A percentile compares a stretch with the other conserved stretches of the same genome.
phyloP scores from a whole-genome alignment of 2,329 filamentous ascomycete genomes.

The Clonostachys rosea region DNA sequence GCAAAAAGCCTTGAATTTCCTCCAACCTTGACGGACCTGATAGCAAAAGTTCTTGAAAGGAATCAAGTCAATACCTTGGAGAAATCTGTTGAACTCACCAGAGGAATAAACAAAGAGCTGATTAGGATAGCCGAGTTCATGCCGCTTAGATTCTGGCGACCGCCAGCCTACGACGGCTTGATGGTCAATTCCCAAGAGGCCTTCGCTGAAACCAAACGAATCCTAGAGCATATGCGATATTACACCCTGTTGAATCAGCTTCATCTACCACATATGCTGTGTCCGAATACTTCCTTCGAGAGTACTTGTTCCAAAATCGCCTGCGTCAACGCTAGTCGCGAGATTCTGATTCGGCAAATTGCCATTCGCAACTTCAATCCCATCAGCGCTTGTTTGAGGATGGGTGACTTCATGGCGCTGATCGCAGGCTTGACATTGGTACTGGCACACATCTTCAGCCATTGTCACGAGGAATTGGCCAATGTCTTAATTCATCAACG shows the following conservation, averaged over 20 bases:
- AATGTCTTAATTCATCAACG: neutral
- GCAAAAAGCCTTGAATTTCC: neutral
- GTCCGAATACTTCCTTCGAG: neutral
- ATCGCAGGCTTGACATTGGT: constrained; percentile 27
- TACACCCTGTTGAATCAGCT: constrained; percentile 1
- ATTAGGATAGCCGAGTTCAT: neutral
- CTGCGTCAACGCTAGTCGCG: constrained; percentile 28
- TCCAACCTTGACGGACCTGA: neutral
- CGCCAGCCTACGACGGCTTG: neutral
- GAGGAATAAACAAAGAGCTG: neutral
- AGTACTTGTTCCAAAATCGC: constrained; percentile 22
- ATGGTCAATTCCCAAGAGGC: neutral
- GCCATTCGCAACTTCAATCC: constrained; percentile 20
- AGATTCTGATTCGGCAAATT: constrained; percentile 27
- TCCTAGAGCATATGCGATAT: neutral
- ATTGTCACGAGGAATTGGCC: neutral
- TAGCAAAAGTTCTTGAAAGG: neutral
- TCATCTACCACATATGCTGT: constrained; percentile 10
- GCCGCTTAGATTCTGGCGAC: neutral
- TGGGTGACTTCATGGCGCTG: constrained; percentile 29
- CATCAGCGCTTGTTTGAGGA: constrained; percentile 21
- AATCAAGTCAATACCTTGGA: neutral
- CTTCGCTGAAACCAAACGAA: neutral
- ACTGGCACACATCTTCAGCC: constrained; percentile 12
- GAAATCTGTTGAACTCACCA: neutral